Conservation (phyloP, 1,139 yeast genomes). For the Ogataea hybrid region DNA sequence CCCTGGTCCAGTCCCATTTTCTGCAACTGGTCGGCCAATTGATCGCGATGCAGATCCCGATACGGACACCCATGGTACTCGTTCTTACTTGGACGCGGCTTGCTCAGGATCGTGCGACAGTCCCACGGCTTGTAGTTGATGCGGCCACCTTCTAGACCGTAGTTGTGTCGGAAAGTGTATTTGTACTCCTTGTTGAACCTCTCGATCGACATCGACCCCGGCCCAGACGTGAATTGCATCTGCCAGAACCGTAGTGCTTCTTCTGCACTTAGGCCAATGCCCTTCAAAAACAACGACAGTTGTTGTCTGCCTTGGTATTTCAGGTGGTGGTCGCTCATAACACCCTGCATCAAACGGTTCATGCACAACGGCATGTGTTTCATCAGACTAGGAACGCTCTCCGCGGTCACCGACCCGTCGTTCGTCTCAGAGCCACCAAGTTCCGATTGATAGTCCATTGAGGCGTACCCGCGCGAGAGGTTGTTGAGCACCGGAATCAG, state of each 20-base stretch:
- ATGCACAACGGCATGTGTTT: conserved; percentile 86
- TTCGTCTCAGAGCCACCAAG: conserved; percentile 31
- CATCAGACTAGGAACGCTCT: conserved; percentile 53
- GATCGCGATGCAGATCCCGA: conserved; percentile 66
- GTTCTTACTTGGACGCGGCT: conserved; percentile 63
- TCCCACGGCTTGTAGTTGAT: conserved; percentile 84
- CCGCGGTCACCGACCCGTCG: conserved; percentile 49
- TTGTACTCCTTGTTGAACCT: conserved; percentile 83
- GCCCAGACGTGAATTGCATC: conserved; percentile 57
- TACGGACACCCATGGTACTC: conserved; percentile 95
- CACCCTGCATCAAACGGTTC: conserved; percentile 59
- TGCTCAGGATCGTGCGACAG: conserved; percentile 71
- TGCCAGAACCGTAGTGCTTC: conserved; percentile 90
- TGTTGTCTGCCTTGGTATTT: conserved; percentile 84
- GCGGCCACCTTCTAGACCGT: conserved; percentile 90
- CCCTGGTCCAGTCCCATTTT: conserved; percentile 71
- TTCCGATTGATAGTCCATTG: conserved; percentile 47
- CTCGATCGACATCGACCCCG: conserved; percentile 57
- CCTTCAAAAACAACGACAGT: conserved; percentile 79
- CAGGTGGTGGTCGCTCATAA: conserved; percentile 66
- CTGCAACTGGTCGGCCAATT: conserved; percentile 51
- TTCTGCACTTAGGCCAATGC: conserved; percentile 82
- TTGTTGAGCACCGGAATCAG: conserved; percentile 79
- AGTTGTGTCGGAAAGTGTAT: conserved; percentile 83
- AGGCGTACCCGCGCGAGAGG: conserved; percentile 69